These are phyloP conservation scores for Saksenaea vasiformis DNA, from an alignment of 371 early-diverging fungal genomes.

Conservation along the genomic window DNA sequence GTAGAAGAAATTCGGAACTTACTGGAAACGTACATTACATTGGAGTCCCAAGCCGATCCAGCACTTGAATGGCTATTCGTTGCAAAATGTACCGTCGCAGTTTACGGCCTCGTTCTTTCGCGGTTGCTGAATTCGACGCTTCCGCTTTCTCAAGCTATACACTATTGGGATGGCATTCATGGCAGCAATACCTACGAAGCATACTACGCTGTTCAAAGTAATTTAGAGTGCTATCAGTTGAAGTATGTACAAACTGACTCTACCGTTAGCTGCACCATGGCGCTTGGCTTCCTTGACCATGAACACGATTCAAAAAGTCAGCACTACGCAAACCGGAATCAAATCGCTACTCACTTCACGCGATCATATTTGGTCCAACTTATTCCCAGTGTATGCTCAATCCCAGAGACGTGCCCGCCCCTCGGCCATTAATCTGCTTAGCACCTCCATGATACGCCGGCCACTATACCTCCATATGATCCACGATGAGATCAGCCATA, in stretches of 20 bases:
- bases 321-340: slow-evolving; percentile 19
- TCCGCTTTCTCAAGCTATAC: slow-evolving; percentile 64
- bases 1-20: slow-evolving; percentile 22
- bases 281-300: slow-evolving; percentile 39
- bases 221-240: not conserved
- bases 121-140: slow-evolving; percentile 63
- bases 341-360: slow-evolving; percentile 22
- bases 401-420: slow-evolving; percentile 4
- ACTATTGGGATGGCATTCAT: slow-evolving; percentile 70
- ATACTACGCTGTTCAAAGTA: slow-evolving; percentile 66
- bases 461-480: slow-evolving; percentile 53
- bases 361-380: slow-evolving; percentile 28
- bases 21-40: slow-evolving; percentile 19
- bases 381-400: slow-evolving; percentile 36
- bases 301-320: slow-evolving; percentile 17
- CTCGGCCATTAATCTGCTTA: slow-evolving; percentile 11
- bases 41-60: slow-evolving; percentile 10
- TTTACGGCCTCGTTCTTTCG: slow-evolving; percentile 65
- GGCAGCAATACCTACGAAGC: slow-evolving; percentile 47
- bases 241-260: not conserved
- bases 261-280: slow-evolving; percentile 44
- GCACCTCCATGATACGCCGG: slow-evolving; percentile 21
- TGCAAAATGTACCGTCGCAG: slow-evolving; percentile 56
- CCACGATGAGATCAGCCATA: slow-evolving; percentile 64
- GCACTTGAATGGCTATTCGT: slow-evolving; percentile 55